phyloP scores from a whole-genome alignment of 352 stramenopile species.

The Albugo candida region DNA sequence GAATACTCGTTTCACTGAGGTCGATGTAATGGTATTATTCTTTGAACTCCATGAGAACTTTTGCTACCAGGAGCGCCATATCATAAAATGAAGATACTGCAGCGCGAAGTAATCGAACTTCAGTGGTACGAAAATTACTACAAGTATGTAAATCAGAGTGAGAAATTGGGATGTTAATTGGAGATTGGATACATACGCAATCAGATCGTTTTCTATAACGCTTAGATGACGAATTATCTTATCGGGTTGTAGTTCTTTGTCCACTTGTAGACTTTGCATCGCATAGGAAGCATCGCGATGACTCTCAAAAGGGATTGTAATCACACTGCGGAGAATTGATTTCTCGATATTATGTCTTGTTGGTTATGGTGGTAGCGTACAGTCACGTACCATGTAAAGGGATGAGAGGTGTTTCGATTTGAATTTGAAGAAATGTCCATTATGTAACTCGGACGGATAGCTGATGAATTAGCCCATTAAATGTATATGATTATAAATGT shows the following conservation, averaged over 20 bases:
- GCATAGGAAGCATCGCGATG: slow-evolving; percentile 33
- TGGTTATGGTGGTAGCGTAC: no score
- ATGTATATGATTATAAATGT: no score
- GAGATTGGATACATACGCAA: slow-evolving; percentile 27
- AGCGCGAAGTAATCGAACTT: slow-evolving; percentile 64
- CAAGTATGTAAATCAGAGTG: neutral
- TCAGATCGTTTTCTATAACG: slow-evolving; percentile 34
- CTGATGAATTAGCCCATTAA: no score
- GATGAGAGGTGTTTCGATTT: no score
- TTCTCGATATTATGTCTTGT: no score
- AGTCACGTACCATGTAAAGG: no score
- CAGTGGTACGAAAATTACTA: slow-evolving; percentile 65
- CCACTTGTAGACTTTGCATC: slow-evolving; percentile 67
- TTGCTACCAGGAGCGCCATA: slow-evolving; percentile 50
- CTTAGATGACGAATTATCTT: slow-evolving; percentile 64
- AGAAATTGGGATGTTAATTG: neutral
- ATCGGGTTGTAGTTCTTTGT: slow-evolving; percentile 68
- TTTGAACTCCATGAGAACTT: slow-evolving; percentile 74
- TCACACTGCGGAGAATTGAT: no score
- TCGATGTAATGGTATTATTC: slow-evolving; percentile 16
- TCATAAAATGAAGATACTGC: slow-evolving; percentile 78
- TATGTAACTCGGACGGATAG: no score
- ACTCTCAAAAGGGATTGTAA: no score
- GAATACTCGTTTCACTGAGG: no score
- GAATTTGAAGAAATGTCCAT: no score